Percentiles rank a stretch among this genome's conserved stretches.
phyloP scores from a whole-genome alignment of 2,329 filamentous ascomycete species.

The Nothophaeocryptopus gaeumannii region DNA sequence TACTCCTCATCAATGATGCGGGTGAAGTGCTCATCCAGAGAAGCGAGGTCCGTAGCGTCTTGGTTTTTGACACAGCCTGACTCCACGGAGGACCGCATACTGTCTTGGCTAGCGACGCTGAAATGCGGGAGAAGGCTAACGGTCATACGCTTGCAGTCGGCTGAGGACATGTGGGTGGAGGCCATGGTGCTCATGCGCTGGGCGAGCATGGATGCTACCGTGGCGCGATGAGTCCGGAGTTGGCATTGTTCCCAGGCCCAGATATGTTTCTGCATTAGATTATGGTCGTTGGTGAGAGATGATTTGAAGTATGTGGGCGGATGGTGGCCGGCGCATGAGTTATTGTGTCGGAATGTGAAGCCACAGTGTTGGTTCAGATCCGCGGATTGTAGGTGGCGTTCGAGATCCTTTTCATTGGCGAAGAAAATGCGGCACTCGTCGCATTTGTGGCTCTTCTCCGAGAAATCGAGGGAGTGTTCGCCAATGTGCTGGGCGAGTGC shows the following conservation, averaged over 20 bases:
- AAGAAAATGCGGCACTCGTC: slow-evolving; percentile 26
- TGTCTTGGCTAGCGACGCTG: slow-evolving; percentile 16
- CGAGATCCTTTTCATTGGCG: slow-evolving; percentile 23
- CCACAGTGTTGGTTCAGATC: slow-evolving; percentile 24
- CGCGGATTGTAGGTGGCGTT: slow-evolving; percentile 24
- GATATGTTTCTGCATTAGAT: slow-evolving; percentile 24
- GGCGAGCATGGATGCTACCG: slow-evolving; percentile 20
- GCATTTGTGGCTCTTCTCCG: slow-evolving; percentile 25
- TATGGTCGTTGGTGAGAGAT: slow-evolving; percentile 18
- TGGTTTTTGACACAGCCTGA: not conserved
- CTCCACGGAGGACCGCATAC: not conserved
- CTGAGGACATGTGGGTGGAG: slow-evolving; percentile 17
- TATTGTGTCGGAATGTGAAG: slow-evolving; percentile 24
- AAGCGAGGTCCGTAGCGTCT: slow-evolving; percentile 3
- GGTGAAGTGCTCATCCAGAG: slow-evolving; percentile 20
- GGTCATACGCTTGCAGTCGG: slow-evolving; percentile 20
- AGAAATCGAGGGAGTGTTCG: slow-evolving; percentile 24
- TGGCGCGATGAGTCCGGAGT: slow-evolving; percentile 18
- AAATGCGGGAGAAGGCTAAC: slow-evolving; percentile 21
- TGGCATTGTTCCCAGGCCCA: slow-evolving; percentile 26
- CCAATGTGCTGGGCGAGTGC: slow-evolving; percentile 23
- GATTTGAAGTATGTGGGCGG: slow-evolving; percentile 23
- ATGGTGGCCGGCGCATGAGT: slow-evolving; percentile 22
- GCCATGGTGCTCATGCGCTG: slow-evolving; percentile 14
- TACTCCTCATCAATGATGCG: slow-evolving; percentile 17